Base-by-base conservation (phyloP, 352 stramenopile genomes). In the Phytophthora niederhauseri region DNA sequence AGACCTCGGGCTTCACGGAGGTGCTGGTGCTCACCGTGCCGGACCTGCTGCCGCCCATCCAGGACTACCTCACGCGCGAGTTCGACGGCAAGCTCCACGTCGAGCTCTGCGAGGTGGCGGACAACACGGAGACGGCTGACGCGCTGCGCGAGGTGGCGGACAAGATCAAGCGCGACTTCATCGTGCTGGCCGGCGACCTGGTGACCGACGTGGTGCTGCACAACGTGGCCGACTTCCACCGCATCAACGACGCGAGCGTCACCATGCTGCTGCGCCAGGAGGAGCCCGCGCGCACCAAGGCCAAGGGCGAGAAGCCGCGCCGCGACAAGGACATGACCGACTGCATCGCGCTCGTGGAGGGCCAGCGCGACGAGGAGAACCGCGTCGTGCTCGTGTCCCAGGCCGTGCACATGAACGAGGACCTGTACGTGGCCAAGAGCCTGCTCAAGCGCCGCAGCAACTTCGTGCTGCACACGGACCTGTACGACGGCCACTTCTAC, bases 401-500 rank as follows among this genome's bases (percentile, higher is more conserved):
- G 57, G 82, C 82, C 2, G 84, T 94, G 68, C 87, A 92, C 68
- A 89, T 92, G 79, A 91, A 90, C 66, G 85, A 95, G 66, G 82
- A 93, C 67, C 66, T 94, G 70, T 89, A 89, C 71, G 73, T 95
- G 57, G 68, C 84, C 73, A 92, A 93, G 78, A 80, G 80, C 55
- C 74, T 95, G 41, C 79, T 91, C 51, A 91, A 93, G 77, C 79
- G 85, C 49, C 78, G 80, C 26, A 83, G 79, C 57, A 82, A 88
- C 61, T 82, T 95, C 51, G 83, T 87, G 58, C 73, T 95, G 55
- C 87, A 91, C 71, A 85, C 85, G 71, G 85, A 95, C 41, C 71
- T 94, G 55, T 94, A 93, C 67, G 87, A 95, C 58, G 74, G 82
- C 43, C 87, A 95, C 66, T 86, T 95, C 46, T 95, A 94, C 80